Conservation (phyloP, 2,329 filamentous ascomycete genomes). For the Malbranchea zuffiana region DNA sequence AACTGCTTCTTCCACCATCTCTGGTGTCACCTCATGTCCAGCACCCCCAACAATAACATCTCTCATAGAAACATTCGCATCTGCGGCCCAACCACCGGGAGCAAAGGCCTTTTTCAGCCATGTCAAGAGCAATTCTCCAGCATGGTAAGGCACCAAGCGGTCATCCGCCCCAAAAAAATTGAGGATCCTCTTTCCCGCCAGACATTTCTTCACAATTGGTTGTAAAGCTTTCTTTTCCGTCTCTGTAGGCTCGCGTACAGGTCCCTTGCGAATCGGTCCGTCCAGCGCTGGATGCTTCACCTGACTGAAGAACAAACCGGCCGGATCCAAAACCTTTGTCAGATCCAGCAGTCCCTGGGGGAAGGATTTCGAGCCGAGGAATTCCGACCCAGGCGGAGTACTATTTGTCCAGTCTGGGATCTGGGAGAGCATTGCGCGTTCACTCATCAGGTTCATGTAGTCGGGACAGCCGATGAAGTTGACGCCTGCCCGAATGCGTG, state of each 20-base stretch:
- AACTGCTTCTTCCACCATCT: conserved; percentile 47
- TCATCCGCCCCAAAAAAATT: conserved; percentile 46
- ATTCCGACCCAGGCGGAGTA: conserved; percentile 47
- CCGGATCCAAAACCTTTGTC: conserved; percentile 60
- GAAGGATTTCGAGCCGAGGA: conserved; percentile 70
- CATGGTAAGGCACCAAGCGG: conserved; percentile 50
- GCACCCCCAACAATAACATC: conserved; percentile 47
- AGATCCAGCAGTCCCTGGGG: conserved; percentile 55
- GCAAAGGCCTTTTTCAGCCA: conserved; percentile 42
- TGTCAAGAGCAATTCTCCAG: conserved; percentile 45
- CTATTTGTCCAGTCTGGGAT: conserved; percentile 49
- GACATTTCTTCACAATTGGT: conserved; percentile 31
- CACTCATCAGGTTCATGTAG: conserved; percentile 66
- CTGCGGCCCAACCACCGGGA: conserved; percentile 38
- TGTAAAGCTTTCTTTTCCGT: conserved; percentile 35
- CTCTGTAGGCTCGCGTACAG: conserved; percentile 30
- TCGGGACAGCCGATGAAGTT: conserved; percentile 84
- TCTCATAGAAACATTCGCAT: conserved; percentile 43
- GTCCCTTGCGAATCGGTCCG: conserved; percentile 21
- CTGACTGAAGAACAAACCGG: conserved; percentile 57
- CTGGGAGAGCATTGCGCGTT: conserved; percentile 64
- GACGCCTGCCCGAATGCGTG: conserved; percentile 65
- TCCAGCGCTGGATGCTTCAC: conserved; percentile 18
- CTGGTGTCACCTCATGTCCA: conserved; percentile 47
- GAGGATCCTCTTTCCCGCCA: conserved; percentile 45